Percentiles rank a stretch among this genome's conserved stretches.
Evolutionary conservation across 306 rosid genomes (phyloP).

Genomic region (Begonia peltatifolia): DNA sequence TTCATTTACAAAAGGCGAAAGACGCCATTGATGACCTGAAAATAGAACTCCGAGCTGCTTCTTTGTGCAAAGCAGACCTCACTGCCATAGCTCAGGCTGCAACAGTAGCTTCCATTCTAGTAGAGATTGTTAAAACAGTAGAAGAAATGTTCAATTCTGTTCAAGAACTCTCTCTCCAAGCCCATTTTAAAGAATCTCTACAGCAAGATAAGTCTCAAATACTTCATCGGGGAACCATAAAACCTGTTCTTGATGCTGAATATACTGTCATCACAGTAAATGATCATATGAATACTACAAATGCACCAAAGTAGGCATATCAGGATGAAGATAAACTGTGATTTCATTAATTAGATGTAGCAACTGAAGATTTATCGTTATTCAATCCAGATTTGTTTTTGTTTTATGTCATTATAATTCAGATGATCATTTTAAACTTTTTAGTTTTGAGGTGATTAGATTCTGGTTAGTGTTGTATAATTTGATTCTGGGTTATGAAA

Average conservation of each 20-base stretch:
- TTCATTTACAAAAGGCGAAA: constrained; percentile 37
- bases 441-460: too few relatives aligned
- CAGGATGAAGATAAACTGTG: too few relatives aligned
- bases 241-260: constrained; percentile 32
- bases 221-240: constrained; percentile 61
- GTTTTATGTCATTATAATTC: too few relatives aligned
- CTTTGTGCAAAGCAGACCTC: constrained; percentile 30
- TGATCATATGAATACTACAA: too few relatives aligned
- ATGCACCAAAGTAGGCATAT: too few relatives aligned
- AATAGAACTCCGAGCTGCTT: constrained; percentile 21
- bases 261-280: background rate
- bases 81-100: constrained; percentile 41
- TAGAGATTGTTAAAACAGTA: constrained; percentile 46
- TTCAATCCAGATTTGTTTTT: too few relatives aligned
- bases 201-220: constrained; percentile 48
- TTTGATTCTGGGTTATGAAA: too few relatives aligned
- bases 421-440: too few relatives aligned
- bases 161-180: constrained; percentile 47
- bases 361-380: too few relatives aligned
- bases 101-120: constrained; percentile 45
- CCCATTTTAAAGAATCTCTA: constrained; percentile 38
- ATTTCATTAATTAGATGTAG: too few relatives aligned
- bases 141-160: constrained; percentile 50
- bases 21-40: constrained; percentile 46
- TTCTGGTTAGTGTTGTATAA: too few relatives aligned